Base-by-base conservation (phyloP, 169 alveolate genomes). In the Pseudocohnilembus persalinus region DNA sequence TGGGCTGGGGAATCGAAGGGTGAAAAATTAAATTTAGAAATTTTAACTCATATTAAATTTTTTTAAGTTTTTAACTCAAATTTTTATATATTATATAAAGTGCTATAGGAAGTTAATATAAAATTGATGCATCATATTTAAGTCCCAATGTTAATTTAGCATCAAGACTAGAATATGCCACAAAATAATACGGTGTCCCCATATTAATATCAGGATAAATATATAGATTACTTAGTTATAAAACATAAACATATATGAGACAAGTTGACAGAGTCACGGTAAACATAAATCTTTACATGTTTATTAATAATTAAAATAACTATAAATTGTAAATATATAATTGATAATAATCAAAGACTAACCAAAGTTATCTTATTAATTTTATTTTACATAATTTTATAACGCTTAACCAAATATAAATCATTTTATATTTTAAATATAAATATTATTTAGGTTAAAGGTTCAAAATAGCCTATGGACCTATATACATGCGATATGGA, bases 71-170 rank as follows among this genome's bases (percentile, higher is more conserved):
- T n/a, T n/a, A n/a, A n/a, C n/a, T n/a, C n/a, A n/a, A n/a, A n/a
- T n/a, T n/a, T n/a, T n/a, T n/a, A n/a, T n/a, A n/a, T n/a, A 11
- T 49, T 32, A 93, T 93, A 29, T 95, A 92, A 75, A 95, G 99
- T 49, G 99, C 99, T 25, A 97, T 98, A 28, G 99, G 99, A 30
- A 95, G 99, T 33, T 96, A 95, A 76, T 97, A 91, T 89, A 98
- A 98, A 93, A 97, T 98, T 35, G 99, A 98, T 90, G 99, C 99
- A 1, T 94, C 98, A 15, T 97, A 97, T 88, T 84, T 98, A 63
- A 95, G 99, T 30, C 99, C 99, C n/a, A 96, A 97, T 88, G 98
- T 96, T 73, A 93, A 94, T 77, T 92, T 97, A 92, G 98, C 98
- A n/a, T 92, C 97, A 1, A 91, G 98, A 88, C 85, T 97, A 63